Evolutionary conservation across 305 asterid species (phyloP).

Genomic region (Fraxinus angustifolia): DNA sequence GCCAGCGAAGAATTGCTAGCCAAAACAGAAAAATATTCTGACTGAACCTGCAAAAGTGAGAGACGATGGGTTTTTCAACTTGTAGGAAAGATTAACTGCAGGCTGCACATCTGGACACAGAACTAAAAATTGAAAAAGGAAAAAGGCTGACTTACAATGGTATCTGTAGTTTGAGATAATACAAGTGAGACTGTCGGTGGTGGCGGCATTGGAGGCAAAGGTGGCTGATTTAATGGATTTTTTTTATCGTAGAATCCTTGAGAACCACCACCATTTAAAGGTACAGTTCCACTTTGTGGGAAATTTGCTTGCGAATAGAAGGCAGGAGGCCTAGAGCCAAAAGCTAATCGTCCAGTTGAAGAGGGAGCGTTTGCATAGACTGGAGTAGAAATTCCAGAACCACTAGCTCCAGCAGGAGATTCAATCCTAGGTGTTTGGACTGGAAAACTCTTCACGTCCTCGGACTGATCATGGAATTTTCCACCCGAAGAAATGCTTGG

Average conservation of each 20-base stretch:
- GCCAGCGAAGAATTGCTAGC: slow-evolving; percentile 40
- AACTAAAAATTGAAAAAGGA: slow-evolving; percentile 34
- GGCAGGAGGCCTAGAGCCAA: slow-evolving; percentile 57
- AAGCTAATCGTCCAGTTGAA: slow-evolving; percentile 37
- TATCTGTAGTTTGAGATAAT: slow-evolving; percentile 48
- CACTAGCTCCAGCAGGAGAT: slow-evolving; percentile 39
- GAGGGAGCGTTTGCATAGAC: slow-evolving; percentile 40
- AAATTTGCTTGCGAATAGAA: slow-evolving; percentile 40
- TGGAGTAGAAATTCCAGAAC: slow-evolving; percentile 40
- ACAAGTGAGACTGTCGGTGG: slow-evolving; percentile 52
- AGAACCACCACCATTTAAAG: slow-evolving; percentile 34
- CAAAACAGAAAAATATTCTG: slow-evolving; percentile 45
- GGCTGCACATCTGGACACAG: slow-evolving; percentile 48
- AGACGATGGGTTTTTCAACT: slow-evolving; percentile 35
- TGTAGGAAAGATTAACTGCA: slow-evolving; percentile 32
- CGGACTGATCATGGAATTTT: slow-evolving; percentile 54
- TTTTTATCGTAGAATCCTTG: slow-evolving; percentile 72
- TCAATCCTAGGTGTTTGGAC: slow-evolving; percentile 35
- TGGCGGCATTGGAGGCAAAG: slow-evolving; percentile 76
- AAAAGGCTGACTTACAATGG: slow-evolving; percentile 42
- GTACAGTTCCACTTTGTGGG: slow-evolving; percentile 40
- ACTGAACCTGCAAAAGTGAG: slow-evolving; percentile 52
- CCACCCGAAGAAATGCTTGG: slow-evolving; percentile 77
- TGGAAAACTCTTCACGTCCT: slow-evolving; percentile 43
- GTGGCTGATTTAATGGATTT: slow-evolving; percentile 58